Evolutionary conservation across 2,329 filamentous ascomycete genomes (phyloP).

Genomic region (Diaporthe destruens): DNA sequence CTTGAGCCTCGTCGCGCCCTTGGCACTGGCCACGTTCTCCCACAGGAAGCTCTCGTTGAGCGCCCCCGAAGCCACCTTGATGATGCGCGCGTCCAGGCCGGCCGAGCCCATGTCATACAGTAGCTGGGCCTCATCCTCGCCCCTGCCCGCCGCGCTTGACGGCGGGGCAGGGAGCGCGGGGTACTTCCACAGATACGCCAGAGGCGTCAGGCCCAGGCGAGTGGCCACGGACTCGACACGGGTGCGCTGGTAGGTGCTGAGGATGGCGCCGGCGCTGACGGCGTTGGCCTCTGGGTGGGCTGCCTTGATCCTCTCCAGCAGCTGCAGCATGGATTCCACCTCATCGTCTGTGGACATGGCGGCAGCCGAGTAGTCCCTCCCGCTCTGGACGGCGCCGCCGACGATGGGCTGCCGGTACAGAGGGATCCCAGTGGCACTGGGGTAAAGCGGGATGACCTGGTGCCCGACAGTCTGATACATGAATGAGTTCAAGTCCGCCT

Average conservation of each 20-base stretch:
- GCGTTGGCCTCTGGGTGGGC: constrained; percentile 86
- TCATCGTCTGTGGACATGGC: constrained; percentile 70
- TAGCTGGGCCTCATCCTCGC: constrained; percentile 65
- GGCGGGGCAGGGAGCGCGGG: constrained; percentile 73
- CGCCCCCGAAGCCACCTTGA: constrained; percentile 94
- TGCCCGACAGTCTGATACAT: constrained; percentile 99
- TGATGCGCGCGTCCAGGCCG: constrained; percentile 87
- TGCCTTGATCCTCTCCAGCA: constrained; percentile 76
- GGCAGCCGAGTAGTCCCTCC: constrained; percentile 72
- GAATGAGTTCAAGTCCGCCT: constrained; percentile 89
- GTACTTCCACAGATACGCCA: constrained; percentile 95
- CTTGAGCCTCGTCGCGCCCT: constrained; percentile 61
- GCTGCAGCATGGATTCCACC: constrained; percentile 85
- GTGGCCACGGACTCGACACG: constrained; percentile 91
- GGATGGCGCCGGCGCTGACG: constrained; percentile 88
- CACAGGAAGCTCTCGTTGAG: constrained; percentile 85
- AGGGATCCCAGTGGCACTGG: constrained; percentile 81
- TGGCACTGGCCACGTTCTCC: constrained; percentile 76
- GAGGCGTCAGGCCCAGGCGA: constrained; percentile 83
- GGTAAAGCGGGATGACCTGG: constrained; percentile 86
- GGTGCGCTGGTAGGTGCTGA: constrained; percentile 96
- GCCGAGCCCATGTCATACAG: constrained; percentile 84
- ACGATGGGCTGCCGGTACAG: constrained; percentile 84
- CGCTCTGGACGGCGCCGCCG: constrained; percentile 78
- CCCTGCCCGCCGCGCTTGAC: constrained; percentile 45